Percentiles rank a stretch among this genome's conserved stretches.
Evolutionary conservation across 2,329 filamentous ascomycete genomes (phyloP).

Genomic region (Chrysoporthe austroafricana): DNA sequence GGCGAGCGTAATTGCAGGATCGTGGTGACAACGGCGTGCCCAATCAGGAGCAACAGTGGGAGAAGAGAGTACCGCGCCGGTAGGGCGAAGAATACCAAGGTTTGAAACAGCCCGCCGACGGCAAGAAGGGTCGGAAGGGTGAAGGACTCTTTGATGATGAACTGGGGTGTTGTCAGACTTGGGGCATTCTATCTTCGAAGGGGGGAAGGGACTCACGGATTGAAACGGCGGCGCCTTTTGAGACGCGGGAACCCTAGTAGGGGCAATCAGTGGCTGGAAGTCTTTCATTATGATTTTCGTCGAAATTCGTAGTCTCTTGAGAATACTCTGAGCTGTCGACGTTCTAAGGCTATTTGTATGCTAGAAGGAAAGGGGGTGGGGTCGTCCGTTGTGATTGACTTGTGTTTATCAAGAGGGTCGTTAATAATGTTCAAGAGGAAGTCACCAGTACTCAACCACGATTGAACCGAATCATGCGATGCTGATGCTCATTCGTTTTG

Average conservation of each 20-base stretch:
- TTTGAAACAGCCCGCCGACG: slow-evolving; percentile 25
- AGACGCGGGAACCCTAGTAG: slow-evolving; percentile 3
- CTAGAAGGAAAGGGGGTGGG: not conserved
- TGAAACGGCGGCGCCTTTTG: not conserved
- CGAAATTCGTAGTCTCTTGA: not conserved
- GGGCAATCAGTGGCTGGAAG: slow-evolving; percentile 19
- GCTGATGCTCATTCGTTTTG: not conserved
- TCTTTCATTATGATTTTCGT: slow-evolving; percentile 7
- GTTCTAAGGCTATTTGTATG: not conserved
- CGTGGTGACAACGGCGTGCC: slow-evolving; percentile 16
- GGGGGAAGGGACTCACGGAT: not conserved
- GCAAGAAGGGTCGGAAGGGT: slow-evolving; percentile 25
- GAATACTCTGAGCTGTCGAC: too few species aligned
- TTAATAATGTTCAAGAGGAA: not conserved
- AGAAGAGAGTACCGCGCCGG: slow-evolving; percentile 24
- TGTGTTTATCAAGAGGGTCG: not conserved
- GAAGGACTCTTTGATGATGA: slow-evolving; percentile 26
- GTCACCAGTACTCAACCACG: too few species aligned
- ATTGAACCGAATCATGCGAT: not conserved
- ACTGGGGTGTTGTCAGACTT: slow-evolving; percentile 12
- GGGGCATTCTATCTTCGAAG: too few species aligned
- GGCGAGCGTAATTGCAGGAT: slow-evolving; percentile 15
- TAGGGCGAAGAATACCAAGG: slow-evolving; percentile 9
- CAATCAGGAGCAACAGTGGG: slow-evolving; percentile 19
- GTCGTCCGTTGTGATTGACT: not conserved